Conservation (phyloP, 2,329 filamentous ascomycete species). For the Stachybotrys chartarum region DNA sequence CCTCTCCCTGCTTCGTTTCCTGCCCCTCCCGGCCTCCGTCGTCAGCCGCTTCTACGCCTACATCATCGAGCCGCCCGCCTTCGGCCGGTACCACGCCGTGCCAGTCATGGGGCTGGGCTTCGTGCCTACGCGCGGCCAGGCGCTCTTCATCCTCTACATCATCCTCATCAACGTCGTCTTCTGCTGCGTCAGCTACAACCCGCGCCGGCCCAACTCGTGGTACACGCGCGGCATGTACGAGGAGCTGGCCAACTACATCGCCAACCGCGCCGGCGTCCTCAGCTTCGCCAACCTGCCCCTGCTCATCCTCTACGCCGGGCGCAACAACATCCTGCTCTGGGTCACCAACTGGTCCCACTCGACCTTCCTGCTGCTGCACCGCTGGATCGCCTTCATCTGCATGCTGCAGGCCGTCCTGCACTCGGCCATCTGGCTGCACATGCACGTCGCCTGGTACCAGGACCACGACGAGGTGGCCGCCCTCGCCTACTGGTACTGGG, state of each 20-base stretch:
- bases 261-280: slow-evolving; percentile 32
- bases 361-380: slow-evolving; percentile 41
- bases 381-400: slow-evolving; percentile 38
- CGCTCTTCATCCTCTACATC: slow-evolving; percentile 33
- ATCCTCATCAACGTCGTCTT: slow-evolving; percentile 29
- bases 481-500: slow-evolving; percentile 29
- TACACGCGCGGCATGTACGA: slow-evolving; percentile 9
- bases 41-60: slow-evolving; percentile 15
- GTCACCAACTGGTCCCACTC: slow-evolving; percentile 41
- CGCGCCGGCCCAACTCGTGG: slow-evolving; percentile 18
- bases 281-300: slow-evolving; percentile 33
- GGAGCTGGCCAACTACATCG: slow-evolving; percentile 25
- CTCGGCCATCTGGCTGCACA: slow-evolving; percentile 30
- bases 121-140: slow-evolving; percentile 33
- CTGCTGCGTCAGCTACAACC: slow-evolving; percentile 18
- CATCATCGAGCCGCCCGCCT: slow-evolving; percentile 18
- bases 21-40: slow-evolving; percentile 7
- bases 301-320: slow-evolving; percentile 33
- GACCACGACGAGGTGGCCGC: slow-evolving; percentile 1
- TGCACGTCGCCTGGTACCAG: slow-evolving; percentile 3
- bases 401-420: slow-evolving; percentile 39
- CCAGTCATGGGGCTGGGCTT: slow-evolving; percentile 16
- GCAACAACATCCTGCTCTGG: slow-evolving; percentile 41
- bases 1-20: slow-evolving; percentile 9
- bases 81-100: slow-evolving; percentile 14